Base-by-base conservation (phyloP, 495 filamentous ascomycete species). In the Pseudevernia furfuracea region DNA sequence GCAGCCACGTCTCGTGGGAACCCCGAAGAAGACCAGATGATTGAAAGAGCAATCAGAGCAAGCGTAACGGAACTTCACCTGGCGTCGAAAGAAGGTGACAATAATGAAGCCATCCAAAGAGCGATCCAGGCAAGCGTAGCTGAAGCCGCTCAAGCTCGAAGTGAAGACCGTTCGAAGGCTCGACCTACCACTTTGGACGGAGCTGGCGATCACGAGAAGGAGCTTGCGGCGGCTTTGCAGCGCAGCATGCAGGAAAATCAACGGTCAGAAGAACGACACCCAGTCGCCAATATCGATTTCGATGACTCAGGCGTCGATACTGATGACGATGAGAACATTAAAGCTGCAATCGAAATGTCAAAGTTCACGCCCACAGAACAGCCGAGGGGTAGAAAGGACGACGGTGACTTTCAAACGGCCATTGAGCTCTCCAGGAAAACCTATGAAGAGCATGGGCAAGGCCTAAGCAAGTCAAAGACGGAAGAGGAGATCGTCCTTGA, bases 401-500 rank as follows among this genome's bases (percentile, higher is more conserved):
- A 79, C 21, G 79, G 82, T 58, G 49, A 53, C 25, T 62, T 86
- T 11, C 71, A 75, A 46, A 74, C 71, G 37, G 80, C 77, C 0
- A 68, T 85, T 19, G 74, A 79, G 59, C 75, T 75, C 36, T 84
- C 80, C 5, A 76, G 78, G 65, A 53, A 55, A 23, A 68, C 67
- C 44, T 71, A 75, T 23, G 62, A 65, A 36, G 64, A 71, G 48
- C 66, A 75, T 39, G 69, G 73, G 65, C 66, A 72, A 7, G 76
- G 75, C 17, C 70, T 82, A 32, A 70, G 68, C 34, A 77, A 75
- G 64, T 70, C 77, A 59, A 79, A 71, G 67, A 81, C 78, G 0
- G 89, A 91, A 73, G 89, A 91, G 71, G 84, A 89, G 37, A 82
- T 89, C 65, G 81, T 92, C 34, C 70, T 92, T 71, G 86, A 90